Evolutionary conservation across 2,329 filamentous ascomycete species (phyloP).

Genomic region (Cladophialophora psammophila): DNA sequence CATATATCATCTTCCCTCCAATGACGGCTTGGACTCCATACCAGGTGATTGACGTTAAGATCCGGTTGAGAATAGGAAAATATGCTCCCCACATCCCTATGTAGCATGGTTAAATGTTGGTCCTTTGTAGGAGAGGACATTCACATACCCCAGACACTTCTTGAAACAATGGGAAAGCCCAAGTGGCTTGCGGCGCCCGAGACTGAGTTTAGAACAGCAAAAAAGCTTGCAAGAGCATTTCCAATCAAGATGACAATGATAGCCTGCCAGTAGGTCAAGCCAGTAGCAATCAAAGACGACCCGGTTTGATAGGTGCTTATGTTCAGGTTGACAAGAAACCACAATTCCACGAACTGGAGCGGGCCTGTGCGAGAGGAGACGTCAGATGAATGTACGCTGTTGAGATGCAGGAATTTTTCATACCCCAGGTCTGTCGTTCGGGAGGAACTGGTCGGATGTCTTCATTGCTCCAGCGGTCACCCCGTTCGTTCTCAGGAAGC

Average conservation of each 20-base stretch:
- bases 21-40: conserved; percentile 56
- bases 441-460: conserved; percentile 52
- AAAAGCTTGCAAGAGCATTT: conserved; percentile 49
- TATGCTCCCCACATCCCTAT: conserved; percentile 43
- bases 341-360: conserved; percentile 36
- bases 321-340: conserved; percentile 52
- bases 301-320: conserved; percentile 43
- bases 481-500: conserved; percentile 19
- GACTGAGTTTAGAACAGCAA: conserved; percentile 55
- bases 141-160: conserved; percentile 76
- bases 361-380: conserved; percentile 16
- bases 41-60: conserved; percentile 37
- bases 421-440: conserved; percentile 47
- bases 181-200: conserved; percentile 54
- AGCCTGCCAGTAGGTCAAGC: conserved; percentile 89
- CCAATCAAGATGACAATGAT: conserved; percentile 62
- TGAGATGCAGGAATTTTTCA: conserved; percentile 47
- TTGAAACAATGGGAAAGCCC: conserved; percentile 54
- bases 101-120: not conserved
- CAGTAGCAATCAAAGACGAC: conserved; percentile 52
- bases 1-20: conserved; percentile 48
- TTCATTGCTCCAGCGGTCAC: conserved; percentile 48
- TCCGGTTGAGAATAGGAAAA: conserved; percentile 47
- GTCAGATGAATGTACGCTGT: conserved; percentile 47
- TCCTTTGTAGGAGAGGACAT: conserved; percentile 19